These are phyloP conservation scores for Trypanosoma avium DNA, from an alignment of 208 protist genomes.

Conservation along the genomic window DNA sequence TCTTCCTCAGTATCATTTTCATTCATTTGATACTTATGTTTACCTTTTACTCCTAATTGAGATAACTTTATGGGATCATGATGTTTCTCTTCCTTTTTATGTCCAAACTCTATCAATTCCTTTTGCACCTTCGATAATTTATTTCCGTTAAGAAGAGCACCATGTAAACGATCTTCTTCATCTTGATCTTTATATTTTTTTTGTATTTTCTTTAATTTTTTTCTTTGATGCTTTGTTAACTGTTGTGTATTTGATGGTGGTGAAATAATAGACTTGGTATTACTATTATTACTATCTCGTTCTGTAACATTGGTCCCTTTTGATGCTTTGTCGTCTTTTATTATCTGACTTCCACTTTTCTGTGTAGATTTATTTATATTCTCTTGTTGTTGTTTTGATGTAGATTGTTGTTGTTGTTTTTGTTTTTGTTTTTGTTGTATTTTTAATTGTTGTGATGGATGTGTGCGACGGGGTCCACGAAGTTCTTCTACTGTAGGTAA, in stretches of 20 bases:
- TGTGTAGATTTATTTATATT: too few relatives aligned
- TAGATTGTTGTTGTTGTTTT: background rate
- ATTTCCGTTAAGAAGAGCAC: conserved; percentile 71
- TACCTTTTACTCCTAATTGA: conserved; percentile 22
- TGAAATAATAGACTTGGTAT: background rate
- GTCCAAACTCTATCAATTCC: conserved; percentile 20
- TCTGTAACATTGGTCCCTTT: background rate
- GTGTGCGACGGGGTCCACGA: conserved; percentile 10
- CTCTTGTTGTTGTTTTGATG: too few relatives aligned
- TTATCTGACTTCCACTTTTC: too few relatives aligned
- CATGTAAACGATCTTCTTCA: conserved; percentile 59
- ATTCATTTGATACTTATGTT: background rate
- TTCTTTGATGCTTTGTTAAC: conserved; percentile 58
- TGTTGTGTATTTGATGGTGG: conserved; percentile 3
- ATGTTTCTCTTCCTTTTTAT: conserved; percentile 24
- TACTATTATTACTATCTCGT: background rate
- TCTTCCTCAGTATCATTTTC: background rate
- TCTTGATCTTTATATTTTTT: conserved; percentile 84
- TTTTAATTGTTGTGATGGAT: background rate
- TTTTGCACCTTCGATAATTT: conserved; percentile 52
- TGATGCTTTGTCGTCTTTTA: too few relatives aligned
- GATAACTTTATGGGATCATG: background rate
- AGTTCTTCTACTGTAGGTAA: conserved; percentile 24
- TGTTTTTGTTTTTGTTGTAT: conserved; percentile 4
- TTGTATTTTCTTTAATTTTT: conserved; percentile 77